Evolutionary conservation across 2,329 filamentous ascomycete species (phyloP).

Genomic region (Blumeriella jaapii): DNA sequence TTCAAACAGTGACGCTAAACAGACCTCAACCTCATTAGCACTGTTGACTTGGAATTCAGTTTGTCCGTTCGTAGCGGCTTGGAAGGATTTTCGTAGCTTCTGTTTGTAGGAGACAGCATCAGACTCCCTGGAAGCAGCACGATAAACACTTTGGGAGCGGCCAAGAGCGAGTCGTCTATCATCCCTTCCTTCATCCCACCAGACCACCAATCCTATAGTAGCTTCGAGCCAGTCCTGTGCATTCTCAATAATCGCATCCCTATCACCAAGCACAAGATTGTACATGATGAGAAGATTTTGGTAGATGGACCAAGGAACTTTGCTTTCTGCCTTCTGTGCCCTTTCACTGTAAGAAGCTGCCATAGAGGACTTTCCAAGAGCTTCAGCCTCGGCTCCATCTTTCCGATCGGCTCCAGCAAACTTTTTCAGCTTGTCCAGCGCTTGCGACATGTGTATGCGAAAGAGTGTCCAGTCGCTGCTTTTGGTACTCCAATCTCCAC

Average conservation of each 20-base stretch:
- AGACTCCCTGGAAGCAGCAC: conserved; percentile 31
- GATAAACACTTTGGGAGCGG: conserved; percentile 16
- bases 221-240: conserved; percentile 91
- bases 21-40: conserved; percentile 66
- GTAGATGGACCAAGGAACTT: conserved; percentile 83
- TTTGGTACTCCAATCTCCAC: conserved; percentile 70
- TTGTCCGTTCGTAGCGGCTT: conserved; percentile 48
- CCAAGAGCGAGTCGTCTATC: conserved; percentile 26
- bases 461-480: conserved; percentile 77
- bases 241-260: conserved; percentile 61
- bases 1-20: conserved; percentile 70
- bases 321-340: conserved; percentile 66
- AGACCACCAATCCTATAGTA: conserved; percentile 68
- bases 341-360: conserved; percentile 53
- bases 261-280: conserved; percentile 65
- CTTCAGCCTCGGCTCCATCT: conserved; percentile 29
- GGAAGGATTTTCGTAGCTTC: conserved; percentile 60
- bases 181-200: conserved; percentile 80
- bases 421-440: conserved; percentile 57
- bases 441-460: conserved; percentile 59
- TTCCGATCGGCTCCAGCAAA: conserved; percentile 66
- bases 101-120: conserved; percentile 58
- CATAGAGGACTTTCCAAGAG: conserved; percentile 32
- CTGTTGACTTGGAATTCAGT: conserved; percentile 70
- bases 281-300: conserved; percentile 74